Percentiles rank a stretch among this genome's conserved stretches.
Conservation (phyloP, 305 asterid species). For the Solanum aculeatissimum region DNA sequence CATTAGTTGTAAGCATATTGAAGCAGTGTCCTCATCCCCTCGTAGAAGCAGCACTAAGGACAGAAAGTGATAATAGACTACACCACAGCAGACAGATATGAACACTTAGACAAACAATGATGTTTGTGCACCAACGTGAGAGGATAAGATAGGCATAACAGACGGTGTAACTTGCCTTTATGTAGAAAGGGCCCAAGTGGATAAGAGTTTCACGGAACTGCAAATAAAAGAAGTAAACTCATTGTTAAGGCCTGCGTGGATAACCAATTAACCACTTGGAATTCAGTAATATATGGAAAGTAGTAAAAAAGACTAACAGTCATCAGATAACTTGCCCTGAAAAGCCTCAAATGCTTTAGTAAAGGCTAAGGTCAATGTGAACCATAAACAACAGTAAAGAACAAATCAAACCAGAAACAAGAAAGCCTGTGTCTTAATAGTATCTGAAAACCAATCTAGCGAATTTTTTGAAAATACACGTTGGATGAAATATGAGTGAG, state of each 20-base stretch:
- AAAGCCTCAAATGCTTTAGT: background rate
- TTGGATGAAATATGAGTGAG: background rate
- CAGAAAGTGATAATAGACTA: background rate
- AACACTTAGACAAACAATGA: background rate
- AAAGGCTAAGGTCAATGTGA: background rate
- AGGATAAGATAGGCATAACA: background rate
- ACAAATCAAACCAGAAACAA: background rate
- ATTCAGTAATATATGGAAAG: background rate
- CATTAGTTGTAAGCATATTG: background rate
- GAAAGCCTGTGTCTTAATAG: background rate
- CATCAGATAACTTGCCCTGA: background rate
- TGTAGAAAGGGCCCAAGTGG: conserved; percentile 84
- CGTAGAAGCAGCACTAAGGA: background rate
- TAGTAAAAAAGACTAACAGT: background rate
- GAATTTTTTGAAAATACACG: background rate
- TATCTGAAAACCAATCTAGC: background rate
- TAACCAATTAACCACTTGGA: background rate
- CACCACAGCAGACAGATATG: background rate
- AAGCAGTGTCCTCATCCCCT: background rate
- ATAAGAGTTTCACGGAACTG: conserved; percentile 96
- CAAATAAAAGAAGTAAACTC: conserved; percentile 12
- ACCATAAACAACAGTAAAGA: background rate
- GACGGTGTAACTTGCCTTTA: conserved; percentile 49
- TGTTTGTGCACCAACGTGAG: background rate
- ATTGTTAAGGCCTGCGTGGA: background rate